These are phyloP conservation scores for Ascochyta clinopodiicola DNA, from an alignment of 2,329 filamentous ascomycete species.

Conservation along the genomic window DNA sequence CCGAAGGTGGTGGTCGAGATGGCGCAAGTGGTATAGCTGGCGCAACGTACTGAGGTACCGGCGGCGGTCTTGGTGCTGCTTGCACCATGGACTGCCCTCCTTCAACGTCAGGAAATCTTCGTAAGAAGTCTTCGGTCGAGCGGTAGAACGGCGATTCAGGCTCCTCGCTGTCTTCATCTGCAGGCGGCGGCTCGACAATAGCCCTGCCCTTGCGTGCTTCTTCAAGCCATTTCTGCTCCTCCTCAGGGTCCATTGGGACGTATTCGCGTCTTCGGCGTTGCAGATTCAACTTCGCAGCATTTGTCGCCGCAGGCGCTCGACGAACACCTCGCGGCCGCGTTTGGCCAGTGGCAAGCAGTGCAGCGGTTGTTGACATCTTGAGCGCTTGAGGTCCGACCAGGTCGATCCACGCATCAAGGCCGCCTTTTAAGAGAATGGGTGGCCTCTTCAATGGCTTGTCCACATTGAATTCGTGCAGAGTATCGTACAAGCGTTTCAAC, in stretches of 20 bases:
- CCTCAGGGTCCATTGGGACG: slow-evolving; percentile 78
- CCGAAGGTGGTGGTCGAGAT: slow-evolving; percentile 64
- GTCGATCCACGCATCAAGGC: slow-evolving; percentile 85
- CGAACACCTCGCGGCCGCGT: slow-evolving; percentile 57
- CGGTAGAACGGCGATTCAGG: slow-evolving; percentile 58
- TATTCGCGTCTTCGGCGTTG: slow-evolving; percentile 64
- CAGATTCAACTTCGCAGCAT: slow-evolving; percentile 60
- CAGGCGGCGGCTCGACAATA: slow-evolving; percentile 43
- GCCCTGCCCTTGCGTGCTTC: slow-evolving; percentile 73
- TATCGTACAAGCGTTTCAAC: slow-evolving; percentile 77
- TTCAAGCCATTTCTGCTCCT: slow-evolving; percentile 81
- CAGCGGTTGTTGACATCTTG: slow-evolving; percentile 62
- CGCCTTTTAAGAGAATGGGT: slow-evolving; percentile 81
- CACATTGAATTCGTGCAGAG: slow-evolving; percentile 83
- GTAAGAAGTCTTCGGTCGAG: slow-evolving; percentile 82
- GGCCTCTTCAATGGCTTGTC: slow-evolving; percentile 74
- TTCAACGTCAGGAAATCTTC: slow-evolving; percentile 75
- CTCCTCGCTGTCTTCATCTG: slow-evolving; percentile 40
- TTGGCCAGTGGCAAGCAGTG: slow-evolving; percentile 55
- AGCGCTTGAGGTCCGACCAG: slow-evolving; percentile 75
- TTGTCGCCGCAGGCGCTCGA: slow-evolving; percentile 59
- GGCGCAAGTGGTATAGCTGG: slow-evolving; percentile 64
- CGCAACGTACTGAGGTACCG: slow-evolving; percentile 57
- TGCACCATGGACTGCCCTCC: slow-evolving; percentile 63
- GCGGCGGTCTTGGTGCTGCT: slow-evolving; percentile 45